Evolutionary conservation across 768 basidiomycete species (phyloP), one percentile per base, ranked within the genome.

Genomic region (Hebeloma cylindrosporum): DNA sequence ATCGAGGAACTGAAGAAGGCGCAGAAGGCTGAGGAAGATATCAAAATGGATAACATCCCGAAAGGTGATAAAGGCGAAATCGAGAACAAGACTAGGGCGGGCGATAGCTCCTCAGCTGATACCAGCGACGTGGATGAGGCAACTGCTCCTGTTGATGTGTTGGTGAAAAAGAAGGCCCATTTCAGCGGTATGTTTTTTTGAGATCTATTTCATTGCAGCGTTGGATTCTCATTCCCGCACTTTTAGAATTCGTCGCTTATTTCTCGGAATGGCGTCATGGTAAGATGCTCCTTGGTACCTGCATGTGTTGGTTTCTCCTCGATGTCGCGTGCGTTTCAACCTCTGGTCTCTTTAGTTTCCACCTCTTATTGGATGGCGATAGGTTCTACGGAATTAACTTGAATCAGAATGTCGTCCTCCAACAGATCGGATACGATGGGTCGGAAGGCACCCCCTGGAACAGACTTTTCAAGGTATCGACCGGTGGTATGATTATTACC

Each of bases 321-420:
- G 87, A 88, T 52, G 74, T 88, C 23, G 82, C 85, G 77, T 83
- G 54, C 5, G 57, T 55, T 21, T 32, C 37, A 7, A 33, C 3
- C 16, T 26, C 29, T 9, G 16, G 9, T n/a, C 23, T 29, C 5
- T 34, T 22, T 14, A 13, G 17, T 21, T 7, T 2, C 13, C 22
- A 2, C 17, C 7, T 28, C 35, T 17, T n/a, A n/a, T n/a, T n/a
- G n/a, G n/a, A n/a, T n/a, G n/a, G n/a, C n/a, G n/a, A n/a, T n/a
- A 83, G 82, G 0, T 87, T 87, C 63, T 88, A 88, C 61, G 87
- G 88, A 3, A 83, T 89, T 67, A 75, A 75, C 47, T 53, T 76
- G 17, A 88, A 88, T 69, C 84, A 85, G 53, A 84, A 82, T 54
- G 81, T 85, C 52, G 85, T 91, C n/a, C 74, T 91, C 6, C 67